Base-by-base conservation (phyloP, 2,329 filamentous ascomycete species). In the Zasmidium citrigriseum region DNA sequence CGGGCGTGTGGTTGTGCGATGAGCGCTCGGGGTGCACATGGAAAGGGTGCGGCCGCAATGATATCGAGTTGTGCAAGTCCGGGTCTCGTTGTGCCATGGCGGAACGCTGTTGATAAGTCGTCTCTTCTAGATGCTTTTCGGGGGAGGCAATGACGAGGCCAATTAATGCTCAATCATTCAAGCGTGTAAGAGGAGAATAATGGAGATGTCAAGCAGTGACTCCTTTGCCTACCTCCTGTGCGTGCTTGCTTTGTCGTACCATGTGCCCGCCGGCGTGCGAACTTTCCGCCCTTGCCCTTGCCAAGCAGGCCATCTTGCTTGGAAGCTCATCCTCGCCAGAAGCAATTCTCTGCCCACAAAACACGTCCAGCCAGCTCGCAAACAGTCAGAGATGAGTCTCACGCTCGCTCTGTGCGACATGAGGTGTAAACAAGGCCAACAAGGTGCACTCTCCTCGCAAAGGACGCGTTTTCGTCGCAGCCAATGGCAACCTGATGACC, bases 31-130 rank as follows among this genome's bases (percentile, higher is more conserved):
- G 51, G 58, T 74, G 62, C 5, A 60, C 25, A 62, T 77, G 75
- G 64, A 77, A 80, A 48, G 79, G 78, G 41, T 69, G 72, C 29
- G 79, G 79, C 64, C 78, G 75, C 68, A 82, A 73, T 45, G 76
- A 77, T 57, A 81, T 80, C 47, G 79, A 77, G 59, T 75, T 74
- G 64, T 80, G 77, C 38, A 82, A 70, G 69, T 81, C 77, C 20
- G 76, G 73, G 64, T 81, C 78, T 25, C 64, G 59, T 41, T 59
- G 58, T 22, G 56, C 56, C 68, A 69, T 69, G 27, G 21, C 61
- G 52, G 22, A 52, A 23, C 29, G 18, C 29, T 52, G 46, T 27
- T 52, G 46, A 29, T 52, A 25, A 34, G 34, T n/a, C n/a, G n/a
- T n/a, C n/a, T n/a, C n/a, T n/a, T n/a, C n/a, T n/a, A n/a, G n/a